Percentiles rank a stretch among this genome's conserved stretches.
phyloP scores from a whole-genome alignment of 176 grass and related monocot genomes.

The Themeda triandra region DNA sequence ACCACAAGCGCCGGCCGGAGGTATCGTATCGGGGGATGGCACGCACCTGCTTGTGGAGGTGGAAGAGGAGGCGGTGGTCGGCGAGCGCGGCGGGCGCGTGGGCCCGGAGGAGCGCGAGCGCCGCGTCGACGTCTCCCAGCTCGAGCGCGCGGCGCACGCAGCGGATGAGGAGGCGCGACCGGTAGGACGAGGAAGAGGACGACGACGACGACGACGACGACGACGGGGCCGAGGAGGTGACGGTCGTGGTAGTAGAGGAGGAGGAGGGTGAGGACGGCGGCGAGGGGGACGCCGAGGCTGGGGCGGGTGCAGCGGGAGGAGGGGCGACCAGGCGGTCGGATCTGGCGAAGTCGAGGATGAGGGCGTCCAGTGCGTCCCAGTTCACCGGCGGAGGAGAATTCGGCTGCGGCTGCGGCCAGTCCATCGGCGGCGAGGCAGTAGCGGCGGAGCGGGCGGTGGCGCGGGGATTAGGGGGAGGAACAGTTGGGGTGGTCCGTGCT shows the following conservation, averaged over 20 bases:
- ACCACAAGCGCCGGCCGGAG: not conserved
- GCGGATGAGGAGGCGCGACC: slow-evolving; percentile 61
- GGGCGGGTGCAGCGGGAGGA: slow-evolving; percentile 10
- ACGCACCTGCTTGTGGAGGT: slow-evolving; percentile 89
- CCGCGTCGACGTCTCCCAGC: slow-evolving; percentile 72
- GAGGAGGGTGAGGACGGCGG: slow-evolving; percentile 51
- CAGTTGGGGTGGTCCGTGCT: not conserved
- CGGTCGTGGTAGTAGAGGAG: slow-evolving; percentile 36
- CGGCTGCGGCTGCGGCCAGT: not conserved
- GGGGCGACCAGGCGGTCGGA: slow-evolving; percentile 58
- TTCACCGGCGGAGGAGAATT: slow-evolving; percentile 42
- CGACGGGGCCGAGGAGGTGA: slow-evolving; percentile 18
- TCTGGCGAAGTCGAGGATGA: slow-evolving; percentile 67
- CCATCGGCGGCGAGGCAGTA: slow-evolving; percentile 36
- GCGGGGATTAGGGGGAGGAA: not conserved
- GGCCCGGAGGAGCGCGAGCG: slow-evolving; percentile 61
- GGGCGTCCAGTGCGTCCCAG: slow-evolving; percentile 66
- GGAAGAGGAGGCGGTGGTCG: slow-evolving; percentile 88
- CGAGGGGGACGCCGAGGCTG: not conserved
- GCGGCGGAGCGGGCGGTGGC: not conserved
- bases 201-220: slow-evolving; percentile 18
- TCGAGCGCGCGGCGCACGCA: slow-evolving; percentile 56
- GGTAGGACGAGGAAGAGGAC: slow-evolving; percentile 37
- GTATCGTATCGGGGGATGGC: not conserved
- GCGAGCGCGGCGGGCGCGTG: slow-evolving; percentile 64